A percentile compares a stretch with the other conserved stretches of the same genome.
These are phyloP conservation scores for Clavispora fructus DNA, from an alignment of 805 yeast species.

Conservation along the genomic window DNA sequence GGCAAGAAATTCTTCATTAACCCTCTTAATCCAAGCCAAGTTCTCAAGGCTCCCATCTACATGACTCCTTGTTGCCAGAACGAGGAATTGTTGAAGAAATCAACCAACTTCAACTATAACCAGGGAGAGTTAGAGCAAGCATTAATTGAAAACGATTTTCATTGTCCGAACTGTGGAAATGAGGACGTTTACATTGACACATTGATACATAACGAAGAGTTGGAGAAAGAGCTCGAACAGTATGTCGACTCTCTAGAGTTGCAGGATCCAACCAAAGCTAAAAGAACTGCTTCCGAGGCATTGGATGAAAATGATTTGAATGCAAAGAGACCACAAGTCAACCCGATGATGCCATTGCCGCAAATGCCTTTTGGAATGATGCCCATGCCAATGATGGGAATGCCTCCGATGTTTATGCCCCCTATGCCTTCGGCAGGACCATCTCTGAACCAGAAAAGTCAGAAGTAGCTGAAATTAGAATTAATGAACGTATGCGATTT, in stretches of 20 bases:
- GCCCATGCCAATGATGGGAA: constrained; percentile 12
- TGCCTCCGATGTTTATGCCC: constrained; percentile 12
- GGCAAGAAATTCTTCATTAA: constrained; percentile 48
- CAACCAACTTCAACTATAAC: constrained; percentile 38
- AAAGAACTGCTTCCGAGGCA: constrained; percentile 9
- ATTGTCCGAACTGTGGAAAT: constrained; percentile 80
- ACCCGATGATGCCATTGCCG: constrained; percentile 11
- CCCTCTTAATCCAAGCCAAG: constrained; percentile 47
- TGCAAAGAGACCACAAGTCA: constrained; percentile 23
- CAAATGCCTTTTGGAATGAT: constrained; percentile 15
- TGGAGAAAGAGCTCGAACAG: constrained; percentile 48
- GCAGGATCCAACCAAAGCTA: constrained; percentile 24
- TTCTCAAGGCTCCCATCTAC: constrained; percentile 64
- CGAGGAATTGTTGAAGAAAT: constrained; percentile 50
- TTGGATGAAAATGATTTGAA: constrained; percentile 15
- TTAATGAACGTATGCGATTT: neutral
- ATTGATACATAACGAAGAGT: constrained; percentile 55
- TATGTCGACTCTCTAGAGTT: constrained; percentile 41
- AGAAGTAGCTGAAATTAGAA: neutral
- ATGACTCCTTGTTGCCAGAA: constrained; percentile 76
- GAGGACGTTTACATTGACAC: constrained; percentile 75
- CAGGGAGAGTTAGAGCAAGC: constrained; percentile 36
- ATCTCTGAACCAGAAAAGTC: neutral
- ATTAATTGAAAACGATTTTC: constrained; percentile 77
- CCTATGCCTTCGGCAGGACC: neutral